Evolutionary conservation across 140 eudicot species (phyloP), one percentile per base, ranked within the genome.

Genomic region (Flaveria floridana): DNA sequence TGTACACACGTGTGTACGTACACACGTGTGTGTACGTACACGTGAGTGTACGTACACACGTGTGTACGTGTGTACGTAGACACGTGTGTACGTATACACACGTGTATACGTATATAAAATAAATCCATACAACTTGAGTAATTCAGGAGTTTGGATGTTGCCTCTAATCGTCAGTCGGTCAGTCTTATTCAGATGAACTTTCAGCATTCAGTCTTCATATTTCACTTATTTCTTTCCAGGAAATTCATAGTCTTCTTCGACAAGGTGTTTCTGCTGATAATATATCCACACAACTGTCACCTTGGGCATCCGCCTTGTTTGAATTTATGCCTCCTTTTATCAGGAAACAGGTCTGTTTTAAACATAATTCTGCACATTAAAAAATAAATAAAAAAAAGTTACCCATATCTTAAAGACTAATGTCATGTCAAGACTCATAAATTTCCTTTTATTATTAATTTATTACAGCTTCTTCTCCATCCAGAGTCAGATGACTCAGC

Each of bases 221-320:
- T 59, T 59, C 65, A 47, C 52, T 2, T 68, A 30, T 39, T 19
- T 62, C 41, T 12, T 80, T 41, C 56, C 90, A 94, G 99, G 99
- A 94, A 87, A 94, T 94, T 76, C 99, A 94, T 76, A 85, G 88
- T 73, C 88, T 90, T 77, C 89, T 86, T 70, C 84, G 90, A 59
- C 82, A 88, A 80, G 99, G 99, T 30, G 86, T 88, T 25, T 82
- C 95, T 59, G 87, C 85, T 70, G 96, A 94, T 59, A 85, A 84
- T 55, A 94, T 94, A 76, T 90, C 97, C 42, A 78, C 97, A 55
- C 85, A 94, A 28, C 84, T 94, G 68, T 94, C 99, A 79, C 99
- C 99, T 6, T 94, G 99, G 99, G 96, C 99, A 72, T 94, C 99
- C 39, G 99, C 99, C 11, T 83, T 94, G 83, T 90, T 94, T 83